These are phyloP conservation scores for Vigna radiata DNA, from an alignment of 306 rosid species.

Conservation along the genomic window DNA sequence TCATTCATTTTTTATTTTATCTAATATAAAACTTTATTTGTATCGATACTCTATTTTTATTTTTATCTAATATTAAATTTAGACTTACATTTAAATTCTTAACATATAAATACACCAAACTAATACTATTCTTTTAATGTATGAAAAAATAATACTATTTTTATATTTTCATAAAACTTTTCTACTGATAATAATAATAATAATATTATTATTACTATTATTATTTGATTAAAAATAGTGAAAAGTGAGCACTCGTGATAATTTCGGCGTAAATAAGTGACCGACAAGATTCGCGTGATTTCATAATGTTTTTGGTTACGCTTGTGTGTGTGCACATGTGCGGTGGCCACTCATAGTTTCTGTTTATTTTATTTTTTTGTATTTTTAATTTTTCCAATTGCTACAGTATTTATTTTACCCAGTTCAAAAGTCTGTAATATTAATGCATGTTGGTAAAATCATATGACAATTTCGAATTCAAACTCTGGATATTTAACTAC, in stretches of 20 bases:
- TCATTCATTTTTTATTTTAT: too few species aligned
- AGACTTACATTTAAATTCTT: too few species aligned
- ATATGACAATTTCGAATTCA: too few species aligned
- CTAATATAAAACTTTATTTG: too few species aligned
- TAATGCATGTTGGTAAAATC: not conserved
- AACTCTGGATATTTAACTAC: too few species aligned
- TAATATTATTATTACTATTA: not conserved
- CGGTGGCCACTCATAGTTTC: not conserved
- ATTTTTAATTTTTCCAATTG: not conserved
- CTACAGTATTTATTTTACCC: not conserved
- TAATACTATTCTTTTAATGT: too few species aligned
- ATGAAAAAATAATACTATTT: too few species aligned
- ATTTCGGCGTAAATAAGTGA: conserved; percentile 5
- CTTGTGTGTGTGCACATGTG: not conserved
- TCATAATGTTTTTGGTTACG: conserved; percentile 2
- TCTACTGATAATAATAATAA: too few species aligned
- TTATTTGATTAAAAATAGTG: not conserved
- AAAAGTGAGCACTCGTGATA: conserved; percentile 6
- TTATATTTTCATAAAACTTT: too few species aligned
- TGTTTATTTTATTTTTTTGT: not conserved
- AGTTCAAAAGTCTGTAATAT: not conserved
- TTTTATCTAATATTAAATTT: too few species aligned
- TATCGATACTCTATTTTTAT: too few species aligned
- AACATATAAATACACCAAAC: too few species aligned
- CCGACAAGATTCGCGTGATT: conserved; percentile 29